These are phyloP conservation scores for Ophiostoma novo-ulmi DNA, from an alignment of 2,329 filamentous ascomycete genomes.

Conservation along the genomic window DNA sequence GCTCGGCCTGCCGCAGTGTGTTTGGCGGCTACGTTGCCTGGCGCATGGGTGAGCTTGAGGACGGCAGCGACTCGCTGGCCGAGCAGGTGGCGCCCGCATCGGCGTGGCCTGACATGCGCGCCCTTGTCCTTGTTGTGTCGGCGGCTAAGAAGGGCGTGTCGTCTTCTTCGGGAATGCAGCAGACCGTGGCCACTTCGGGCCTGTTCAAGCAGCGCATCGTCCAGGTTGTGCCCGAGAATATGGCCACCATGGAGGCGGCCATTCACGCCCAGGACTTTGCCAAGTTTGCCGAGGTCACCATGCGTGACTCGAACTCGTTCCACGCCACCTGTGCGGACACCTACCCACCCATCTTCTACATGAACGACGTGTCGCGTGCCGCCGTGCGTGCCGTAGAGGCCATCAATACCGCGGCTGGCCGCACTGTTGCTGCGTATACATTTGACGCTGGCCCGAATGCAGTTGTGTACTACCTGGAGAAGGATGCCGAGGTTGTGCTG, in stretches of 20 bases:
- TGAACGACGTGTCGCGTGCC: constrained; percentile 87
- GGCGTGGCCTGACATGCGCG: constrained; percentile 95
- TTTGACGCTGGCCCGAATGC: constrained; percentile 97
- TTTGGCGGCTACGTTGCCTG: constrained; percentile 97
- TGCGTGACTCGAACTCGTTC: constrained; percentile 96
- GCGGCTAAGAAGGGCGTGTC: constrained; percentile 95
- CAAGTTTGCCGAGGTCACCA: constrained; percentile 82
- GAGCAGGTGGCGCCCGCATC: constrained; percentile 80
- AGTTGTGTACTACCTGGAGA: constrained; percentile 88
- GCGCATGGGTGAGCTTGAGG: constrained; percentile 68
- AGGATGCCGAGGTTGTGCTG: constrained; percentile 67
- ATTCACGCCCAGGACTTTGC: constrained; percentile 64
- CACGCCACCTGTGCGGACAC: constrained; percentile 93
- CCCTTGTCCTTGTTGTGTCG: constrained; percentile 82
- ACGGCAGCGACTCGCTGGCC: constrained; percentile 82
- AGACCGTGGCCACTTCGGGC: constrained; percentile 85
- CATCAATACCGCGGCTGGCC: constrained; percentile 75
- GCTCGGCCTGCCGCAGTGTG: constrained; percentile 86
- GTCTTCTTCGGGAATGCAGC: constrained; percentile 93
- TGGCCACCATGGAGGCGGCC: constrained; percentile 31
- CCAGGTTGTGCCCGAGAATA: constrained; percentile 55
- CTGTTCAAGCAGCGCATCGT: constrained; percentile 74
- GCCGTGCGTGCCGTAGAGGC: constrained; percentile 84
- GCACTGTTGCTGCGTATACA: constrained; percentile 84
- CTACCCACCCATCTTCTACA: constrained; percentile 95